A percentile compares a stretch with the other conserved stretches of the same genome.
Conservation (phyloP, 345 rosid species). For the Xanthoceras sorbifolium region DNA sequence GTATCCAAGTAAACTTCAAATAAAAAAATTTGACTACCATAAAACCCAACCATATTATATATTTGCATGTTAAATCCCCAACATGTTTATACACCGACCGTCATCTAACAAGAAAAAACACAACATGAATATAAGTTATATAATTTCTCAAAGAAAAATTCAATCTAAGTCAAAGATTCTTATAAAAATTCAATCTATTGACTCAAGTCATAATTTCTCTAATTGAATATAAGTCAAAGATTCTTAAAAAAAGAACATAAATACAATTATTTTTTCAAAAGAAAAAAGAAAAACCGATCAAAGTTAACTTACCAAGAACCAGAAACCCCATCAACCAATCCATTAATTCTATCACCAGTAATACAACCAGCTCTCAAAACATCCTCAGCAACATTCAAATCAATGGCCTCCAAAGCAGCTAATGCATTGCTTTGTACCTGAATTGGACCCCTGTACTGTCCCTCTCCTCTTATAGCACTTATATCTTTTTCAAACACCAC, state of each 20-base stretch:
- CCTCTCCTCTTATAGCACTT: constrained; percentile 96
- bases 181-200: not conserved
- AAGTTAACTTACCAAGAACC: constrained; percentile 72
- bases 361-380: constrained; percentile 85
- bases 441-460: constrained; percentile 95
- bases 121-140: too few species aligned
- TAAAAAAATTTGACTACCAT: not conserved
- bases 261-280: too few species aligned
- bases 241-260: not conserved
- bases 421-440: constrained; percentile 95
- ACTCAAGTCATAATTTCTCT: not conserved
- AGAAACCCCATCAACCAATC: constrained; percentile 91
- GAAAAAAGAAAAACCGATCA: not conserved
- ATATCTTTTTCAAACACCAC: constrained; percentile 84
- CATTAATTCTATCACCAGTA: constrained; percentile 92
- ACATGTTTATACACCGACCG: not conserved
- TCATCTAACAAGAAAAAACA: not conserved
- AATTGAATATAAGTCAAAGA: not conserved
- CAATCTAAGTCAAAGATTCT: too few species aligned
- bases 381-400: constrained; percentile 79
- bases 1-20: not conserved
- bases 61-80: too few species aligned
- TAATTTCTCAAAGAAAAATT: not conserved
- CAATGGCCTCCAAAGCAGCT: constrained; percentile 97
- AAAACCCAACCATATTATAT: too few species aligned